These are phyloP conservation scores for Fusarium mangiferae DNA, from an alignment of 2,329 filamentous ascomycete genomes.

Conservation along the genomic window DNA sequence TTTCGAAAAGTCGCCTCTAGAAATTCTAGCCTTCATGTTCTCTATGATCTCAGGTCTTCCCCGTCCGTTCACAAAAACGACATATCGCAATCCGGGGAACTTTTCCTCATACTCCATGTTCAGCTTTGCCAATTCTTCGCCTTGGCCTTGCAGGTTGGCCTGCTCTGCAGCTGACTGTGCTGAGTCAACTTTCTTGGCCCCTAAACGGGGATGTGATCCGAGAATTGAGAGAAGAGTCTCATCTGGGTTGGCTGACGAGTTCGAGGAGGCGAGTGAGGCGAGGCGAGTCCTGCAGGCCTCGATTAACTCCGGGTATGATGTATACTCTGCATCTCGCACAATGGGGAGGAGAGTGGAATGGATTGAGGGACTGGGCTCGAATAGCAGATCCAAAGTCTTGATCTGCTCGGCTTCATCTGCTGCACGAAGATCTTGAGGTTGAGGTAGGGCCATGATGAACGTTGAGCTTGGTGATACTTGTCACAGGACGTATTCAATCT, in stretches of 20 bases:
- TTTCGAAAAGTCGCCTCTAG: conserved; percentile 68
- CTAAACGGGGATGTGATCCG: conserved; percentile 83
- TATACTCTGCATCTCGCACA: conserved; percentile 66
- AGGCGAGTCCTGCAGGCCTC: conserved; percentile 72
- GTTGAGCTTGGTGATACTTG: background rate
- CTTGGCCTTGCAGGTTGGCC: conserved; percentile 73
- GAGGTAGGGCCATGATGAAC: conserved; percentile 59
- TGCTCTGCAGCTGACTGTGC: conserved; percentile 85
- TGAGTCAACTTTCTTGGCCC: conserved; percentile 84
- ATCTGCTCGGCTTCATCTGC: conserved; percentile 66
- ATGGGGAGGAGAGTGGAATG: conserved; percentile 77
- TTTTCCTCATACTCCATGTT: conserved; percentile 83
- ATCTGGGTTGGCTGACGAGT: conserved; percentile 56
- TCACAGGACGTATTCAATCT: background rate
- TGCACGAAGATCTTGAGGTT: conserved; percentile 64
- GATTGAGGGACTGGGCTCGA: conserved; percentile 82
- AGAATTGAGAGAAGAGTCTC: conserved; percentile 76
- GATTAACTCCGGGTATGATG: conserved; percentile 77
- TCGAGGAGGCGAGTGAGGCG: conserved; percentile 65
- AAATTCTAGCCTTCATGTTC: conserved; percentile 82
- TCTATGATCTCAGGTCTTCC: conserved; percentile 78
- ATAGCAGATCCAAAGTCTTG: conserved; percentile 77
- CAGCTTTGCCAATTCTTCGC: conserved; percentile 70
- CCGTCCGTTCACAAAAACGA: conserved; percentile 91
- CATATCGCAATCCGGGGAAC: conserved; percentile 87